Base-by-base conservation (phyloP, 179 eudicot genomes). In the Amaranthus tricolor region DNA sequence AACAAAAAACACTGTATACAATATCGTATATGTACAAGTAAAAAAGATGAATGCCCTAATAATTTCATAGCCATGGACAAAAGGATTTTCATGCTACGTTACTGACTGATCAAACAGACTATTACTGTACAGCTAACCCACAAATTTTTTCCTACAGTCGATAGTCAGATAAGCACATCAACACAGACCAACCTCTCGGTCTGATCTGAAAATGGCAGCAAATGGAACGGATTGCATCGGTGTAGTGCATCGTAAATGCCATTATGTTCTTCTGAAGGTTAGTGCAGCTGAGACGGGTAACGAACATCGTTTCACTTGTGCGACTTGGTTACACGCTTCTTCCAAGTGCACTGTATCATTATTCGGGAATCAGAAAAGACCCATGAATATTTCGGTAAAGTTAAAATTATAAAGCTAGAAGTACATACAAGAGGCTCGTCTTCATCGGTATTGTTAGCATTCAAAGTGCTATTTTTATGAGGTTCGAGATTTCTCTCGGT, bases 391-490 rank as follows among this genome's bases (percentile, higher is more conserved):
- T 24, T 13, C 47, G 10, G 15, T 19, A 75, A 49, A 57, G 24
- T 76, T n/a, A 17, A 51, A 13, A 6, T 31, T 16, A 64, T 13
- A 57, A 10, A 7, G 15, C 14, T 15, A 69, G 70, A 73, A 70
- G 58, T 9, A 73, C 64, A 48, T 94, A 94, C 98, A 76, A 94
- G 90, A 68, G 96, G 95, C 80, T 85, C 88, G 73, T 91, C 93
- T 16, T 91, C 97, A 17, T 87, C 97, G 66, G 75, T 70, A 51
- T 83, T 84, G 51, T 43, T 85, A 67, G 84, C 80, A 61, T 74
- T 80, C n/a, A 73, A 52, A 58, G 79, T 54, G 9, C 66, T 82
- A 71, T 79, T 55, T 73, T 55, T 62, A 15, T 64, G 71, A 40
- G 73, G 72, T 11, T 64, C 19, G 40, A 70, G 60, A n/a, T 69